These are phyloP conservation scores for Wallacemonas sp. DNA, from an alignment of 208 protist species.

Conservation along the genomic window DNA sequence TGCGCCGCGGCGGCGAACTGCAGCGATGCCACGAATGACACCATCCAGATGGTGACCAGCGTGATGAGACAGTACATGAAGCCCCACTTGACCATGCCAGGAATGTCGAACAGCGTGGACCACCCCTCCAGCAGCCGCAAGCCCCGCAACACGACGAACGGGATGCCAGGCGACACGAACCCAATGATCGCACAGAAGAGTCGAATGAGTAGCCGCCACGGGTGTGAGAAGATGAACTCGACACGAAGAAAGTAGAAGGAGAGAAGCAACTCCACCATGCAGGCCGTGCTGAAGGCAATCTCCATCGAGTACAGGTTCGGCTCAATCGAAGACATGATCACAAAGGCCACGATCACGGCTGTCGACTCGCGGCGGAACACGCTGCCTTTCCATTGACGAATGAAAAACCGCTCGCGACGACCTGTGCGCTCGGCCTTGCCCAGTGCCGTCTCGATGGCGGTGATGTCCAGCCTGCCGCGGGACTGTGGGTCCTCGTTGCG, in stretches of 20 bases:
- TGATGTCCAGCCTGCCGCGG: conserved; percentile 57
- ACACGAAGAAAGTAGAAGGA: conserved; percentile 66
- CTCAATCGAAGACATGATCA: conserved; percentile 55
- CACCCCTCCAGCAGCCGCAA: conserved; percentile 73
- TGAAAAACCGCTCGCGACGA: conserved; percentile 45
- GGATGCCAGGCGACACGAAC: conserved; percentile 55
- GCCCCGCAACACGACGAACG: conserved; percentile 60
- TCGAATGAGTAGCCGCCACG: conserved; percentile 55
- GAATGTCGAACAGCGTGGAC: conserved; percentile 66
- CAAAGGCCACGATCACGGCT: conserved; percentile 48
- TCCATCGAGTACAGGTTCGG: conserved; percentile 78
- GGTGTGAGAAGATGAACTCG: conserved; percentile 67
- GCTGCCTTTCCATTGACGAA: conserved; percentile 66
- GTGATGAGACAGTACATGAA: conserved; percentile 54
- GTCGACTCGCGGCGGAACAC: conserved; percentile 60
- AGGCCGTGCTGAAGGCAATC: conserved; percentile 49
- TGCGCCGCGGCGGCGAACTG: conserved; percentile 32
- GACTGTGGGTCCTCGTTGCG: conserved; percentile 79
- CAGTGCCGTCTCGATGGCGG: conserved; percentile 74
- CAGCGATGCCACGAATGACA: conserved; percentile 65
- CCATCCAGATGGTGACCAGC: conserved; percentile 72
- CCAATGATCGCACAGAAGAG: conserved; percentile 66
- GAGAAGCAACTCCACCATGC: conserved; percentile 53
- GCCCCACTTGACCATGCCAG: conserved; percentile 69
- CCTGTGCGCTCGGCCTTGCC: conserved; percentile 55